Percentiles rank a stretch among this genome's conserved stretches.
Evolutionary conservation across 495 filamentous ascomycete genomes (phyloP).

Genomic region (Penicillium canescens): DNA sequence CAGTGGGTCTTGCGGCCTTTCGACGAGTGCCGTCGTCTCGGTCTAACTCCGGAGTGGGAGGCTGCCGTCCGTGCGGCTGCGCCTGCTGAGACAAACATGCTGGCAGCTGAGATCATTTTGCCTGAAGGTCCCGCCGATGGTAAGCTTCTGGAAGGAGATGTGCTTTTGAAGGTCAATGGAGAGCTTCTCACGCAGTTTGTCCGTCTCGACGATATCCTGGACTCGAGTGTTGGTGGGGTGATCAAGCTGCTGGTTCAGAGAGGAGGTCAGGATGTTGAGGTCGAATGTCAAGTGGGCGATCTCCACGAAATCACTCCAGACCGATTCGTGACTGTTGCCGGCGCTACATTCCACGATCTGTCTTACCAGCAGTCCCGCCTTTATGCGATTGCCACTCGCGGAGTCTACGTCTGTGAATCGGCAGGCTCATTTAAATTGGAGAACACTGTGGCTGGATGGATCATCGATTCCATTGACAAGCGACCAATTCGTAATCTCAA

Average conservation of each 20-base stretch:
- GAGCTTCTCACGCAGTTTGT: conserved; percentile 94
- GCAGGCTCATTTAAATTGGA: conserved; percentile 95
- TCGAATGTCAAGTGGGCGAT: conserved; percentile 84
- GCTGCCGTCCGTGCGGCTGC: conserved; percentile 75
- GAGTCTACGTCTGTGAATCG: conserved; percentile 94
- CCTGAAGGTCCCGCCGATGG: conserved; percentile 84
- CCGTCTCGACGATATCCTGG: conserved; percentile 88
- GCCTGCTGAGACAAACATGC: conserved; percentile 93
- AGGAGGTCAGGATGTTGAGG: conserved; percentile 83
- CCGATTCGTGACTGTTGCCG: conserved; percentile 90
- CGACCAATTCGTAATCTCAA: conserved; percentile 83
- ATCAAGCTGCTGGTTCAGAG: conserved; percentile 80
- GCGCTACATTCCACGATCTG: conserved; percentile 89
- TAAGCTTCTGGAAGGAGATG: conserved; percentile 90
- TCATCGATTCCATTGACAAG: conserved; percentile 90
- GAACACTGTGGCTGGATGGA: conserved; percentile 85
- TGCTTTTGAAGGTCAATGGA: conserved; percentile 92
- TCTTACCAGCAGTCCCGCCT: conserved; percentile 95
- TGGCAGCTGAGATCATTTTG: conserved; percentile 92
- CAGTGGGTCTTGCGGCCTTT: conserved; percentile 98
- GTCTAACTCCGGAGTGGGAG: conserved; percentile 84
- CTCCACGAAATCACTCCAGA: conserved; percentile 94
- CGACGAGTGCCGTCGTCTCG: conserved; percentile 92
- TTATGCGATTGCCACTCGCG: conserved; percentile 87
- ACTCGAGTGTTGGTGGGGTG: conserved; percentile 76